Evolutionary conservation across 78 protist genomes (phyloP), one percentile per base, ranked within the genome.

Genomic region (Dictyostelium purpureum): DNA sequence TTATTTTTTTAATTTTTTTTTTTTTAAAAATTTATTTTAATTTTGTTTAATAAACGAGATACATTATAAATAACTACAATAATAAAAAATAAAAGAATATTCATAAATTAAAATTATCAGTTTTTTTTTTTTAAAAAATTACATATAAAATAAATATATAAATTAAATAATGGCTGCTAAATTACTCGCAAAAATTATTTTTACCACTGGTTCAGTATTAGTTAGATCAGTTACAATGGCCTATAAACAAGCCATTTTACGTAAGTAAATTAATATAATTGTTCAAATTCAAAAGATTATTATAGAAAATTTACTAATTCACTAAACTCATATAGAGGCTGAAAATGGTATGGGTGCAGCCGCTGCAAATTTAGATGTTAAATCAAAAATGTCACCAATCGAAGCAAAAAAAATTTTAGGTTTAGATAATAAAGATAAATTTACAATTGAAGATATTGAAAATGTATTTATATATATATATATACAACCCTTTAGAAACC

Each of bases 381-480:
- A 54, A 56, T 47, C 45, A 35, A 73, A 61, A 56, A 85, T 85
- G 91, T 24, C 91, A 73, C 79, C 91, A 59, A 70, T 70, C 3
- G 91, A 85, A 59, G 91, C 91, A 57, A 85, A 75, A 26, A 85
- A 85, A 69, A 85, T 85, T 45, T 85, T 85, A 73, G 91, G 91
- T 73, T 85, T 85, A 33, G 91, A 85, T 6, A 70, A 35, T 31
- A 28, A 18, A 31, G 40, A 70, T 18, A 59, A 0, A 31, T 9
- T 85, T 5, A 57, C 91, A 70, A 31, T 73, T 18, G 91, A 85
- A 45, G 91, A 85, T 35, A 33, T 85, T 49, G 31, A 28, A 42
- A 73, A 73, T 74, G 88, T 79, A 79, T 3, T 3, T 1, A n/a
- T 54, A 63, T 63, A 10, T 9, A 63, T 63, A 2, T 9, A 56